phyloP scores from a whole-genome alignment of 192 early-diverging fungal genomes.

The Mortierella alpina region DNA sequence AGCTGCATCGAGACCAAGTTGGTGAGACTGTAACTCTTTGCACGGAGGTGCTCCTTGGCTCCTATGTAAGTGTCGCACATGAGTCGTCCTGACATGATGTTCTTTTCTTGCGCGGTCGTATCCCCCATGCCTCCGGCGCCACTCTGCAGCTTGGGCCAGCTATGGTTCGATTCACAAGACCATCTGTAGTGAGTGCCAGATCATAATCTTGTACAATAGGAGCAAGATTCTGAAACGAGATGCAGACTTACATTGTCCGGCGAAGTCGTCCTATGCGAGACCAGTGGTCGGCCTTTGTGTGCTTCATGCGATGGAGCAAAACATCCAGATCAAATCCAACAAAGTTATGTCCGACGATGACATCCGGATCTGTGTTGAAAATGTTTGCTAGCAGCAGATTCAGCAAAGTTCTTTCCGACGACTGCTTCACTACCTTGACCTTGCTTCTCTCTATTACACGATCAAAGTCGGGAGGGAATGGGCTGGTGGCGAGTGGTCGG shows the following conservation, averaged over 20 bases:
- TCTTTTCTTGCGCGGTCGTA: constrained; percentile 78
- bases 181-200: not conserved
- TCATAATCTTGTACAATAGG: not conserved
- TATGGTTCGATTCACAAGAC: constrained; percentile 13
- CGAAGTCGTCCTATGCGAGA: constrained; percentile 88
- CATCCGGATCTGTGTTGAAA: constrained; percentile 86
- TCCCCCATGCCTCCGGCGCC: constrained; percentile 87
- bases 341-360: constrained; percentile 97
- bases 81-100: constrained; percentile 85
- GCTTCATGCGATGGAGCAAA: constrained; percentile 92
- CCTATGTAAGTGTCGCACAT: constrained; percentile 94
- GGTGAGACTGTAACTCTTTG: constrained; percentile 87
- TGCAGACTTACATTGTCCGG: constrained; percentile 67
- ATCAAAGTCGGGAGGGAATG: constrained; percentile 85
- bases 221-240: not conserved
- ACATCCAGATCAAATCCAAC: constrained; percentile 95
- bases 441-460: constrained; percentile 59
- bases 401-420: constrained; percentile 82
- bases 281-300: constrained; percentile 83
- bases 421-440: constrained; percentile 67
- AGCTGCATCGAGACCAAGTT: constrained; percentile 83
- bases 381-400: constrained; percentile 81
- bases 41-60: constrained; percentile 86
- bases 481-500: constrained; percentile 76
- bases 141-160: constrained; percentile 86